Evolutionary conservation across 2,329 filamentous ascomycete genomes (phyloP), one percentile per base, ranked within the genome.

Genomic region (Alternaria longipes): DNA sequence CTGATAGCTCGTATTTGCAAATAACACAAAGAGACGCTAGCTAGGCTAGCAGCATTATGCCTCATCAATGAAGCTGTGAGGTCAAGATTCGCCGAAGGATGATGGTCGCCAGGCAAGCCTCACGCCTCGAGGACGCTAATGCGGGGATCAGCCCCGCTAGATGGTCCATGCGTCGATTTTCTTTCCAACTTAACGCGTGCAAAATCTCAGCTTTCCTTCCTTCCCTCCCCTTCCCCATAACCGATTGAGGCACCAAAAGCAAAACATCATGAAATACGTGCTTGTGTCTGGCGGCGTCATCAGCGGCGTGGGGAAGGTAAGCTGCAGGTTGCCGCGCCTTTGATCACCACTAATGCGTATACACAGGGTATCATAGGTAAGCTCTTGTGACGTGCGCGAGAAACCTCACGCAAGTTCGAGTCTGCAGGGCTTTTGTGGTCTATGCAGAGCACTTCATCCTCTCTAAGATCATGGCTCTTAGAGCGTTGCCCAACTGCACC

Each of bases 211-310:
- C 60, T 66, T 59, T 56, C 54, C 67, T 77, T 79, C 74, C 74
- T 74, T 80, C 75, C 79, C 72, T 79, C 79, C 80, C 77, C 64
- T 70, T 79, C 78, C 74, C 76, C 76, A 77, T 76, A 70, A 66
- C 71, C 73, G 77, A 73, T 63, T 74, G 72, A 78, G 78, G 59
- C 69, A 71, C 78, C 74, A 74, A 75, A 75, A 74, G 69, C 72
- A 77, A 52, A 77, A 44, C 56, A 88, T 82, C 74, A 93, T 93
- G 90, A 92, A 92, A 83, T 92, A 92, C 84, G 89, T 93, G 80
- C 84, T 93, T 69, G 90, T 93, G 69, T 91, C 90, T 71, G 91
- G 91, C 85, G 91, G 90, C 65, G 76, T 78, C 56, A 78, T 77
- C 66, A 77, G 74, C 70, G 75, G 75, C 68, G 75, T 78, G 74